These are phyloP conservation scores for Fusarium citri DNA, from an alignment of 2,329 filamentous ascomycete genomes.

Conservation along the genomic window DNA sequence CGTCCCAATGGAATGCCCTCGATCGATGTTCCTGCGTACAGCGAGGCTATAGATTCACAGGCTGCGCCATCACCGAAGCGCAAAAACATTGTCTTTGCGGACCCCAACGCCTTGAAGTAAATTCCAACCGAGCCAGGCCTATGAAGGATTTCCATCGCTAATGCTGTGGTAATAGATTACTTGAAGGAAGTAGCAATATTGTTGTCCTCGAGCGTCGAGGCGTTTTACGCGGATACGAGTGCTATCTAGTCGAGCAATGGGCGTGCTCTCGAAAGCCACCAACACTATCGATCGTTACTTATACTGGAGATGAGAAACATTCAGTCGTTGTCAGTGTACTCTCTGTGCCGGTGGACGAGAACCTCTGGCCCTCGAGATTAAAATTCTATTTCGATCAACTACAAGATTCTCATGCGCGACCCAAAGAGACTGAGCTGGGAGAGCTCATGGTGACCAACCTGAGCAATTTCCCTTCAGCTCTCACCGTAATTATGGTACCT, in stretches of 20 bases:
- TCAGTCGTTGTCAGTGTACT: constrained; percentile 83
- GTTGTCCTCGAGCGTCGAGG: constrained; percentile 78
- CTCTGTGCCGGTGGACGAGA: constrained; percentile 83
- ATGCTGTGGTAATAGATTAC: constrained; percentile 64
- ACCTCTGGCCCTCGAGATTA: constrained; percentile 81
- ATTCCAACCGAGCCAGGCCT: constrained; percentile 24
- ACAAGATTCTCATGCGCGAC: constrained; percentile 84
- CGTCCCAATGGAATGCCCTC: constrained; percentile 39
- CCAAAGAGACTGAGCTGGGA: constrained; percentile 83
- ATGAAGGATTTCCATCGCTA: constrained; percentile 10
- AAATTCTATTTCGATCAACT: constrained; percentile 88
- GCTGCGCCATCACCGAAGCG: constrained; percentile 41
- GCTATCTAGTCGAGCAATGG: constrained; percentile 98
- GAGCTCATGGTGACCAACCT: constrained; percentile 94
- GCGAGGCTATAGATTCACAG: constrained; percentile 28
- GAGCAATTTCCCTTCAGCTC: constrained; percentile 87
- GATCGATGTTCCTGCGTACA: constrained; percentile 34
- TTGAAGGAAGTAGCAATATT: constrained; percentile 86
- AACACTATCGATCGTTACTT: constrained; percentile 91
- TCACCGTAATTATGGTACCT: constrained; percentile 92
- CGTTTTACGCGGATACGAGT: constrained; percentile 83
- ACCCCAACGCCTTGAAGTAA: constrained; percentile 68
- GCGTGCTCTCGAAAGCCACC: constrained; percentile 91
- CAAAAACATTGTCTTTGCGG: constrained; percentile 67
- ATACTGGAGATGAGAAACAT: constrained; percentile 87